phyloP scores from a whole-genome alignment of 306 rosid species.

The Bauhinia variegata region DNA sequence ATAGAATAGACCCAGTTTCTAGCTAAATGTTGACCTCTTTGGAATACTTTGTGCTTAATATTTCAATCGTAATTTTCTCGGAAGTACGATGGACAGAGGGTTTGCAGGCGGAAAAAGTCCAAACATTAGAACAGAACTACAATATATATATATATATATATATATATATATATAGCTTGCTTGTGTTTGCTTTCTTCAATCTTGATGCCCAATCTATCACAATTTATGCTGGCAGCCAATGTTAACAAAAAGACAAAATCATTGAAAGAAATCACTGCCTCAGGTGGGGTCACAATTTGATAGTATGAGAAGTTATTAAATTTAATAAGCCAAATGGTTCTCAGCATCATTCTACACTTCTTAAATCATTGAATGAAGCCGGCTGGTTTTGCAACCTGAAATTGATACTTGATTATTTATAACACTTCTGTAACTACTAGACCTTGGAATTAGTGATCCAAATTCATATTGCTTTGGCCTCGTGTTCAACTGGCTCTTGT shows the following conservation, averaged over 20 bases:
- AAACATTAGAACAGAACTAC: not conserved
- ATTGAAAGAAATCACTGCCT: conserved; percentile 28
- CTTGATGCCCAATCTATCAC: conserved; percentile 27
- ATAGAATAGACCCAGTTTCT: conserved; percentile 34
- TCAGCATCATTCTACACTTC: conserved; percentile 5
- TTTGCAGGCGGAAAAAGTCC: not conserved
- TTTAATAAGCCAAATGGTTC: conserved; percentile 13
- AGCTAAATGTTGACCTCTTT: conserved; percentile 28
- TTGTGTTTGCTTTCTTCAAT: not conserved
- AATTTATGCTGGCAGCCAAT: not conserved
- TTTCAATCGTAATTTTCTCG: not conserved
- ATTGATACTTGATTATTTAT: conserved; percentile 20
- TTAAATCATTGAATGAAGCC: not conserved
- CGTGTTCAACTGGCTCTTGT: not conserved
- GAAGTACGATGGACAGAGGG: conserved; percentile 9
- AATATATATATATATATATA: too few species aligned
- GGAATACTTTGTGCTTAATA: conserved; percentile 9
- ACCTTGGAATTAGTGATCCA: not conserved
- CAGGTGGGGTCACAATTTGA: conserved; percentile 28
- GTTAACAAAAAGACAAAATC: conserved; percentile 17
- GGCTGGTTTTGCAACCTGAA: conserved; percentile 23
- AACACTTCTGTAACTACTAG: not conserved
- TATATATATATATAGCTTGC: too few species aligned
- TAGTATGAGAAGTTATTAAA: conserved; percentile 13
- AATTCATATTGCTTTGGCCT: not conserved